phyloP scores from a whole-genome alignment of 225 moss, liverwort and hornwort genomes.

The Pseudoscleropodium purum region DNA sequence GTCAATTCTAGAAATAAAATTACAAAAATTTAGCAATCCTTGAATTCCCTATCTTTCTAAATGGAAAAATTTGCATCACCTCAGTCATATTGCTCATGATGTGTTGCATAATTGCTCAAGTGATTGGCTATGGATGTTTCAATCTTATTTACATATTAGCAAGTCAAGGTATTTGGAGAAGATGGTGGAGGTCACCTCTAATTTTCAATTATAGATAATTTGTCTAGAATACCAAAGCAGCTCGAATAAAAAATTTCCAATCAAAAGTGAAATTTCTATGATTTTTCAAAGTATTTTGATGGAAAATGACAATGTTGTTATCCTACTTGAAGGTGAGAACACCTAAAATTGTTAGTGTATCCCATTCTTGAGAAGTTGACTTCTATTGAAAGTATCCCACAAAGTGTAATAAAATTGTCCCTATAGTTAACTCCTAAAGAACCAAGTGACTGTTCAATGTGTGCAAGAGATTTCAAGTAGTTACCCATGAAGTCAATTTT shows the following conservation, averaged over 20 bases:
- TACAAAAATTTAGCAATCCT: too few species aligned
- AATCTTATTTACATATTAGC: neutral
- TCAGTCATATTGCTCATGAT: too few species aligned
- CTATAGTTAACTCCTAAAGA: fast-evolving
- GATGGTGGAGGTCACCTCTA: neutral
- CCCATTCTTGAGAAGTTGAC: neutral
- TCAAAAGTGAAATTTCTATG: neutral
- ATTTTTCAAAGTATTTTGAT: neutral
- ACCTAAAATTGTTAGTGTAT: fast-evolving
- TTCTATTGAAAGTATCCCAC: neutral
- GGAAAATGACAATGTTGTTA: neutral
- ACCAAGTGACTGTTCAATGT: too few species aligned
- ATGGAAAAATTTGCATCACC: too few species aligned
- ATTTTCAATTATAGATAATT: neutral
- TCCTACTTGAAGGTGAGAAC: neutral
- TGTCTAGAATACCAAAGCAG: neutral
- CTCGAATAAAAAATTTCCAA: fast-evolving
- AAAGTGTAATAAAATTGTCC: neutral
- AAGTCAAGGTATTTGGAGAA: neutral
- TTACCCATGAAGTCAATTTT: neutral
- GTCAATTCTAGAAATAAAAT: too few species aligned
- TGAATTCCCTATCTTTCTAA: too few species aligned
- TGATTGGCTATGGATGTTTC: too few species aligned
- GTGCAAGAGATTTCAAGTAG: too few species aligned
- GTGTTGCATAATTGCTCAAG: too few species aligned